These are phyloP conservation scores for Linnemannia exigua DNA, from an alignment of 192 early-diverging fungal species.

Conservation along the genomic window DNA sequence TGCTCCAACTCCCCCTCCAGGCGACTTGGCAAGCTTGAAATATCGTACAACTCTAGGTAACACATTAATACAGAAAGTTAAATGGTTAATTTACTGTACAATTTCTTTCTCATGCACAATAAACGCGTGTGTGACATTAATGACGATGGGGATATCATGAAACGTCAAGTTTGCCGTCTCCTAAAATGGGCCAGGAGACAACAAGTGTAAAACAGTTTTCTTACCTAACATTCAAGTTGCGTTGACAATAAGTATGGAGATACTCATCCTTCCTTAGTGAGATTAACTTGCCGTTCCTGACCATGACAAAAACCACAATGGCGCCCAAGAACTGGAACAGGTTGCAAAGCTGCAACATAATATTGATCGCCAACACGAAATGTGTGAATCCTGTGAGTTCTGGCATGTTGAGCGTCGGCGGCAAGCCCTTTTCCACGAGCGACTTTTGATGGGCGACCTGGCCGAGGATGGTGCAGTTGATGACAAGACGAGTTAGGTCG, in stretches of 20 bases:
- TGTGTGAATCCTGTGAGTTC: conserved; percentile 36
- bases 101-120: neutral
- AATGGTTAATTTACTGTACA: neutral
- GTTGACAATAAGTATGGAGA: conserved; percentile 47
- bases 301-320: conserved; percentile 28
- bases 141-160: too few relatives aligned
- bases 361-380: conserved; percentile 35
- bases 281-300: conserved; percentile 29
- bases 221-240: conserved; percentile 53
- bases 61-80: neutral
- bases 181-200: neutral
- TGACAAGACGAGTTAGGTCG: conserved; percentile 46
- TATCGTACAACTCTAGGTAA: conserved; percentile 34
- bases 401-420: conserved; percentile 35
- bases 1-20: conserved; percentile 32
- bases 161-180: neutral
- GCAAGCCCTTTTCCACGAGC: conserved; percentile 14
- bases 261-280: conserved; percentile 47
- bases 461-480: conserved; percentile 44
- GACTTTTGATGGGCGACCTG: conserved; percentile 41
- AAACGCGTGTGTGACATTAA: neutral
- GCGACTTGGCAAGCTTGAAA: conserved; percentile 38
- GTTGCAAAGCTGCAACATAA: conserved; percentile 50
- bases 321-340: conserved; percentile 37
- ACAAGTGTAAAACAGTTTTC: neutral